phyloP scores from a whole-genome alignment of 768 basidiomycete species.

The Tricholoma sp. region DNA sequence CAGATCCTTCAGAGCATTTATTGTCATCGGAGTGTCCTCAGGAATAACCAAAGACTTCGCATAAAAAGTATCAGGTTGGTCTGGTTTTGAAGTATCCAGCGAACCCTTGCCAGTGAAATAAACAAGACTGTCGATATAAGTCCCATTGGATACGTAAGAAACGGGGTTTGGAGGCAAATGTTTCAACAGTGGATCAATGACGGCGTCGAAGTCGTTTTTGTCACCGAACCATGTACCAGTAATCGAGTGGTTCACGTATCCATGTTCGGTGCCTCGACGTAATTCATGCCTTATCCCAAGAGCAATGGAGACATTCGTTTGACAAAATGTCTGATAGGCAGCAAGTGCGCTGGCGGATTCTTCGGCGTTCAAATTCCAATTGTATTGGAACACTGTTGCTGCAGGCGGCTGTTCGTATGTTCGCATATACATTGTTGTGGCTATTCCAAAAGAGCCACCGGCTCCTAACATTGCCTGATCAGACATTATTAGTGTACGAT shows the following conservation, averaged over 20 bases:
- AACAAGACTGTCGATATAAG: neutral
- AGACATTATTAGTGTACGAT: neutral
- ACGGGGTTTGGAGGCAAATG: neutral
- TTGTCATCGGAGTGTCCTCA: neutral
- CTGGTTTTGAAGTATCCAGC: neutral
- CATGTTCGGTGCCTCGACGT: neutral
- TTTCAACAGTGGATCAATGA: neutral
- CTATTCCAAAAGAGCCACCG: conserved; percentile 34
- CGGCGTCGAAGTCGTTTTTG: neutral
- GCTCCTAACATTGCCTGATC: conserved; percentile 35
- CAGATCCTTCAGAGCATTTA: neutral
- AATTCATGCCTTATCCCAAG: neutral
- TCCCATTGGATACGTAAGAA: neutral
- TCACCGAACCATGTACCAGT: neutral
- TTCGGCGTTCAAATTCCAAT: neutral
- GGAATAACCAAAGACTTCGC: neutral
- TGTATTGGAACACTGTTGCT: conserved; percentile 22
- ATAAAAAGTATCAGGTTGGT: neutral
- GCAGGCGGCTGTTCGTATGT: conserved; percentile 32
- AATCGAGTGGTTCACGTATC: neutral
- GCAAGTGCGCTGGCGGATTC: neutral
- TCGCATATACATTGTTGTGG: conserved; percentile 28
- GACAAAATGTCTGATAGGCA: neutral
- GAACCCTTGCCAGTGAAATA: neutral
- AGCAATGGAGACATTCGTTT: neutral